phyloP scores from a whole-genome alignment of 257 asterid species.

The Salvia splendens region DNA sequence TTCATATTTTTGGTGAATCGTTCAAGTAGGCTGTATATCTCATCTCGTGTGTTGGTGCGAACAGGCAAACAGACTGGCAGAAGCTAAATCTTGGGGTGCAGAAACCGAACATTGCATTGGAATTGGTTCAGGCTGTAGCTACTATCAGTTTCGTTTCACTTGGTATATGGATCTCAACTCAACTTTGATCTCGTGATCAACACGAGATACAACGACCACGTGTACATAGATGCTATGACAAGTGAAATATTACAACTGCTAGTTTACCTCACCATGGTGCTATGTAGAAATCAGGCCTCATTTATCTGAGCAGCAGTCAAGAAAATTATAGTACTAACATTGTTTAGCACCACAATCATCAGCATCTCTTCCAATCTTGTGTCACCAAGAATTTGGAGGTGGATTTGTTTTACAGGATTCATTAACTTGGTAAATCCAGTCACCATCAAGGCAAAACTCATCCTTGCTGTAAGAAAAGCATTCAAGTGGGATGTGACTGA shows the following conservation, averaged over 20 bases:
- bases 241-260: constrained; percentile 2
- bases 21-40: not conserved
- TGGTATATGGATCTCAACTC: constrained; percentile 81
- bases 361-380: too few relatives aligned
- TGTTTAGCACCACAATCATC: too few relatives aligned
- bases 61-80: constrained; percentile 83
- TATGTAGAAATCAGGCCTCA: constrained; percentile 15
- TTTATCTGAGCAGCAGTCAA: constrained; percentile 22
- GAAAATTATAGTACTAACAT: not conserved
- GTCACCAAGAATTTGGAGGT: too few relatives aligned
- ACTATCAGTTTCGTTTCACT: constrained; percentile 68
- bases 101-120: constrained; percentile 55
- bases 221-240: constrained; percentile 33
- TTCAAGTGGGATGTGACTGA: not conserved
- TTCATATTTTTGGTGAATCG: not conserved
- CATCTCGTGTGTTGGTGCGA: not conserved
- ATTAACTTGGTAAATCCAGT: too few relatives aligned
- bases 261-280: constrained; percentile 12
- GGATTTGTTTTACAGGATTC: too few relatives aligned
- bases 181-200: constrained; percentile 52
- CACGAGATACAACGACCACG: not conserved
- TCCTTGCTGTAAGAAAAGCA: too few relatives aligned
- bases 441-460: too few relatives aligned
- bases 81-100: constrained; percentile 41
- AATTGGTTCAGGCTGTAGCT: constrained; percentile 65